A percentile compares a stretch with the other conserved stretches of the same genome.
Evolutionary conservation across 495 filamentous ascomycete genomes (phyloP).

Genomic region (Baudoinia panamericana): DNA sequence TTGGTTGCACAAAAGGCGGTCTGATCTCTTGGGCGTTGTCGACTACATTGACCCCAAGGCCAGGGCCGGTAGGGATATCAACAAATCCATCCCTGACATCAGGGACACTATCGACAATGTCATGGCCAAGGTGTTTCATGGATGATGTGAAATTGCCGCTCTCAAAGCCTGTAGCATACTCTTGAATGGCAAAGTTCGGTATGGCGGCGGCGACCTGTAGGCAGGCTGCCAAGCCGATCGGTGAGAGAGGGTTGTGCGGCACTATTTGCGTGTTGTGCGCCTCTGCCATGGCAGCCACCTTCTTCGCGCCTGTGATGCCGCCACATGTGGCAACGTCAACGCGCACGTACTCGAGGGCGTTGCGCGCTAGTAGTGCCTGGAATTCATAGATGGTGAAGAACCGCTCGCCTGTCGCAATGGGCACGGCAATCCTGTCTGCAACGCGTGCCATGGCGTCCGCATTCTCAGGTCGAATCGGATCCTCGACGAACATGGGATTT

Average conservation of each 20-base stretch:
- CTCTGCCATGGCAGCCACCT: constrained; percentile 63
- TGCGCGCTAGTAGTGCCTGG: constrained; percentile 46
- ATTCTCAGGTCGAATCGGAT: constrained; percentile 62
- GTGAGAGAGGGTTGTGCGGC: constrained; percentile 65
- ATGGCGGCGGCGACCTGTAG: constrained; percentile 52
- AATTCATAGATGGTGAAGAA: constrained; percentile 66
- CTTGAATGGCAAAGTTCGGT: constrained; percentile 66
- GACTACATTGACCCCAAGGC: constrained; percentile 68
- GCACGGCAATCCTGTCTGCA: constrained; percentile 44
- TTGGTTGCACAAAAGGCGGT: too few relatives aligned
- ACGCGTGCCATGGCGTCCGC: constrained; percentile 55
- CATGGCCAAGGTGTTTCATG: constrained; percentile 44
- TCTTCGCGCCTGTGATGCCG: constrained; percentile 58
- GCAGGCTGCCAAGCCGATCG: constrained; percentile 61
- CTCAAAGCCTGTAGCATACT: constrained; percentile 67
- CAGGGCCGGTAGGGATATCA: constrained; percentile 45
- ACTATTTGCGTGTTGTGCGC: constrained; percentile 66
- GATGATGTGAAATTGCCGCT: constrained; percentile 56
- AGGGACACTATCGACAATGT: too few relatives aligned
- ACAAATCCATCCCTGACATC: constrained; percentile 55
- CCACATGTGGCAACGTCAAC: constrained; percentile 66
- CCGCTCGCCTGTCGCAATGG: constrained; percentile 65
- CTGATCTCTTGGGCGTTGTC: too few relatives aligned
- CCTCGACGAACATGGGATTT: constrained; percentile 63
- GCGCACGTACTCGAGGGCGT: constrained; percentile 59